Percentiles rank a stretch among this genome's conserved stretches.
phyloP scores from a whole-genome alignment of 371 early-diverging fungal genomes.

The Neoconidiobolus thromboides region DNA sequence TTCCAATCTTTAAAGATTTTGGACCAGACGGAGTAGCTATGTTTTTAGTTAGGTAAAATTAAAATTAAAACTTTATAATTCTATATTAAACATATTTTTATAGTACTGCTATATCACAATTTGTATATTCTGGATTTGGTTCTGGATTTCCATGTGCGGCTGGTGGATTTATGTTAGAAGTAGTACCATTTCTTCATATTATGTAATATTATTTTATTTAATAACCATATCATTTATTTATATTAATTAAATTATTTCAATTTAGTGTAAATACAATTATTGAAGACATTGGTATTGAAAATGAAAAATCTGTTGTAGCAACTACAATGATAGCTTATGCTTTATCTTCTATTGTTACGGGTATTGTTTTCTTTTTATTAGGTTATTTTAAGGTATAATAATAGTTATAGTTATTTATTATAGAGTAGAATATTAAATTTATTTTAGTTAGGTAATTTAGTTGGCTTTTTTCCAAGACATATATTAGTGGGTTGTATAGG shows the following conservation, averaged over 20 bases:
- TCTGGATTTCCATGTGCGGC: slow-evolving; percentile 78
- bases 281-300: slow-evolving; percentile 27
- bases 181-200: slow-evolving; percentile 74
- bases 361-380: slow-evolving; percentile 62
- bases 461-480: slow-evolving; percentile 87
- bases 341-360: slow-evolving; percentile 62
- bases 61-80: slow-evolving; percentile 7
- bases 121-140: slow-evolving; percentile 64
- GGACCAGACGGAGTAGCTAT: slow-evolving; percentile 86
- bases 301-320: slow-evolving; percentile 48
- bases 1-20: slow-evolving; percentile 52
- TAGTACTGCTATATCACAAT: slow-evolving; percentile 65
- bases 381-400: slow-evolving; percentile 55
- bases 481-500: slow-evolving; percentile 93
- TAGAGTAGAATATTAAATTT: neutral
- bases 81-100: slow-evolving; percentile 3
- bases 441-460: slow-evolving; percentile 39
- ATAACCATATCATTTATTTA: neutral
- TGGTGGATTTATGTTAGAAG: slow-evolving; percentile 91
- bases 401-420: slow-evolving; percentile 11
- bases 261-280: slow-evolving; percentile 45
- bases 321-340: slow-evolving; percentile 83
- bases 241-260: neutral
- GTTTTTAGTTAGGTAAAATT: slow-evolving; percentile 62
- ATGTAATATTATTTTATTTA: slow-evolving; percentile 28